Conservation (phyloP, 441 rosid genomes). For the Bocquillonia castaneifolia region DNA sequence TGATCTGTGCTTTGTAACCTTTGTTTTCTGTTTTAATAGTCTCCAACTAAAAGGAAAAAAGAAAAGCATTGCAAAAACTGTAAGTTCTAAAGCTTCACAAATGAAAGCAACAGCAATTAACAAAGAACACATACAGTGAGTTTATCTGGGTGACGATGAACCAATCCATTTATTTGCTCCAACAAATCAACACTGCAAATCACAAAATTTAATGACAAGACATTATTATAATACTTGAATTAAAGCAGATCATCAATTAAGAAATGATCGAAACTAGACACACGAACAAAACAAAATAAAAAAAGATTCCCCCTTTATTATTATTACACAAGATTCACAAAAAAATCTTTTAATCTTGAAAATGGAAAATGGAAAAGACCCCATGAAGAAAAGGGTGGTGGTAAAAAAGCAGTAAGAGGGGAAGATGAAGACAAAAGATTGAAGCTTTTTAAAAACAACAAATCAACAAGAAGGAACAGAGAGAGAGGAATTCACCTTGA, state of each 20-base stretch:
- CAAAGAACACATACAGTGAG: constrained; percentile 47
- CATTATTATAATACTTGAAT: neutral
- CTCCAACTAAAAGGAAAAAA: constrained; percentile 42
- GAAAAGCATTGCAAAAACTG: neutral
- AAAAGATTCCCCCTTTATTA: neutral
- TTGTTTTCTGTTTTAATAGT: constrained; percentile 52
- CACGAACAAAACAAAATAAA: neutral
- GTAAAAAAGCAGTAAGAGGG: neutral
- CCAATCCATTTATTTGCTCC: constrained; percentile 67
- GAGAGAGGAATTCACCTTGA: constrained; percentile 47
- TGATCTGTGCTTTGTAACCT: constrained; percentile 70
- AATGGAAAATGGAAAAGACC: neutral
- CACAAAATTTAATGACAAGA: constrained; percentile 3
- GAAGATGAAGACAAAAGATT: neutral
- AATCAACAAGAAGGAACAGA: neutral
- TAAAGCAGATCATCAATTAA: neutral
- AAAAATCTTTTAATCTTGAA: neutral
- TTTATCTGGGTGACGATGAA: constrained; percentile 80
- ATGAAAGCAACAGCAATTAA: neutral
- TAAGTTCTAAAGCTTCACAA: constrained; percentile 5
- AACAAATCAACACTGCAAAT: constrained; percentile 64
- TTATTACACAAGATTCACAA: neutral
- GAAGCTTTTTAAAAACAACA: neutral
- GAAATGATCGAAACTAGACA: neutral
- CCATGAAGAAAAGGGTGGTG: neutral